phyloP scores from a whole-genome alignment of 2,329 filamentous ascomycete species.

The Hortaea sp. region DNA sequence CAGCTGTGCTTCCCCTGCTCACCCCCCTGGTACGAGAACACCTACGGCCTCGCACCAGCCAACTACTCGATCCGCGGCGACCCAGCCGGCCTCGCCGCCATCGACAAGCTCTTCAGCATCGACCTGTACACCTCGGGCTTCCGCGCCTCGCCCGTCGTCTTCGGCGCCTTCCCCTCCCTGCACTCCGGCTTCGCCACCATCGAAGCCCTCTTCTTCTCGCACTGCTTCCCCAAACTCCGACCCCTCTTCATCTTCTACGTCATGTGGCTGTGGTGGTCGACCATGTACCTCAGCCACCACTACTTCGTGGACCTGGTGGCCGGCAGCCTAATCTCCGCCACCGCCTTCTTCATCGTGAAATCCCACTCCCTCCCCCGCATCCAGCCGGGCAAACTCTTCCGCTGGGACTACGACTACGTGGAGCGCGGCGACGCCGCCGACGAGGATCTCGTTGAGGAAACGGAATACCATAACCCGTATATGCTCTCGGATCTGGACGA shows the following conservation, averaged over 20 bases:
- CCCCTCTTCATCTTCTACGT: conserved; percentile 74
- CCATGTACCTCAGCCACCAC: conserved; percentile 96
- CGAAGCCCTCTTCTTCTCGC: conserved; percentile 85
- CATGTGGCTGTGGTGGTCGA: conserved; percentile 95
- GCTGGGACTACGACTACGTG: conserved; percentile 94
- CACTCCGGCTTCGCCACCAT: conserved; percentile 84
- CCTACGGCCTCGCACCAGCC: conserved; percentile 80
- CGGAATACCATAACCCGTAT: conserved; percentile 38
- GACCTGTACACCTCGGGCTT: conserved; percentile 92
- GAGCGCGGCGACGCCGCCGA: conserved; percentile 50
- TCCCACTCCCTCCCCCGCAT: conserved; percentile 70
- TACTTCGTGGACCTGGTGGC: conserved; percentile 89
- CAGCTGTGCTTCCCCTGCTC: conserved; percentile 89
- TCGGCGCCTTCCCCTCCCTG: conserved; percentile 88
- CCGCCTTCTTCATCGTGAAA: conserved; percentile 74
- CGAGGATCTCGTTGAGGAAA: conserved; percentile 38
- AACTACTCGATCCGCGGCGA: conserved; percentile 87
- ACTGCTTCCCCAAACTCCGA: conserved; percentile 76
- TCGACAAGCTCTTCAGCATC: conserved; percentile 81
- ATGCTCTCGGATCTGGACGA: conserved; percentile 46
- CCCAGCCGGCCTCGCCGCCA: conserved; percentile 76
- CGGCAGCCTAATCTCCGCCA: conserved; percentile 53
- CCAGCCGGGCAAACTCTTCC: conserved; percentile 73
- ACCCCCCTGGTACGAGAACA: conserved; percentile 93
- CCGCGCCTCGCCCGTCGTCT: conserved; percentile 80